Evolutionary conservation across 257 asterid genomes (phyloP), one percentile per base, ranked within the genome.

Genomic region (Plectranthus barbatus): DNA sequence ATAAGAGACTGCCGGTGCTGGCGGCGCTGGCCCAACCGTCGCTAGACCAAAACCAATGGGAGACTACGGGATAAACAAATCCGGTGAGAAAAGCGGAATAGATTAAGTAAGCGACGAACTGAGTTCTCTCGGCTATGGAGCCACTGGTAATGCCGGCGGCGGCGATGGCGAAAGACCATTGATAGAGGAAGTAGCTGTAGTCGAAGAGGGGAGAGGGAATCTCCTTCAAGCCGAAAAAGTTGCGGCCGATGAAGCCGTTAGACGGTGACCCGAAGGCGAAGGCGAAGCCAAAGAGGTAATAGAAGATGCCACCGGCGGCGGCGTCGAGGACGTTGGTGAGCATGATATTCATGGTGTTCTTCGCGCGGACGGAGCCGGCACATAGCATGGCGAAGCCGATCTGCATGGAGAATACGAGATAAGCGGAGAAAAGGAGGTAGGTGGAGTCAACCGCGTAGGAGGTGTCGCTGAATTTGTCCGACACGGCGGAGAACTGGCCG

Each of bases 151-250:
- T 81, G 10, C 84, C 84, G 2, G 82, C 87, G 37, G 82, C 80
- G 23, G 84, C 87, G 1, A 81, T 81, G 11, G 87, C 87, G 55
- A 81, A 81, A 14, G 80, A 74, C 87, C 81, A 81, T n/a, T 82
- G 88, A 50, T 76, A 82, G 33, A 79, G 74, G 40, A 82, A 82
- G 48, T 65, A 66, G 48, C 80, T 68, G 70, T 76, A 82, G 52
- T 82, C 88, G 42, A 39, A 74, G 8, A 39, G 34, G 0, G 60
- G 34, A 0, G 77, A 57, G 9, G 85, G 88, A 52, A 82, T 42
- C 9, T 60, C 54, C 7, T 36, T 62, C 62, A 82, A 67, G 20
- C 85, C 81, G 48, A 79, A 82, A 65, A 71, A 34, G 15, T 79
- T 83, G 49, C 48, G 52, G 54, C 88, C 88, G 37, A 82, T 74